These are phyloP conservation scores for Brassica napus DNA, from an alignment of 345 rosid genomes.

Conservation along the genomic window DNA sequence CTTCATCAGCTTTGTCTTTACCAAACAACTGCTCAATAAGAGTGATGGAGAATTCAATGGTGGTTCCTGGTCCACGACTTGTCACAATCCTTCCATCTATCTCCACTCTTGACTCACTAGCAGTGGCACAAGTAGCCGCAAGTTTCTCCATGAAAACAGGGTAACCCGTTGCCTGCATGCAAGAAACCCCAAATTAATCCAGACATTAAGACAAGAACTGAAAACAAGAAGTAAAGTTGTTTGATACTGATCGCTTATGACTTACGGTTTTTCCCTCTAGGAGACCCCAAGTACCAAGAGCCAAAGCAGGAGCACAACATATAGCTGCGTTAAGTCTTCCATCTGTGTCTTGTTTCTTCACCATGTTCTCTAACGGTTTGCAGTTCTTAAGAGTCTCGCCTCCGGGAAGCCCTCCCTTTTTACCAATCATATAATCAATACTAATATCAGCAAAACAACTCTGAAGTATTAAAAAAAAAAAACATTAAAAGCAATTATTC, in stretches of 20 bases:
- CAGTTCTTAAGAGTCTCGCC: constrained; percentile 51
- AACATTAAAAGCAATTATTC: neutral
- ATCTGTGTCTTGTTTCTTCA: constrained; percentile 78
- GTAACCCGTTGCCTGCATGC: constrained; percentile 78
- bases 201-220: neutral
- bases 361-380: constrained; percentile 60
- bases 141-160: constrained; percentile 88
- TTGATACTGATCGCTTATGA: neutral
- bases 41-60: constrained; percentile 80
- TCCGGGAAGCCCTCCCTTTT: too few species aligned
- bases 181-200: neutral
- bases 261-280: constrained; percentile 78
- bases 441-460: neutral
- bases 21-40: constrained; percentile 75
- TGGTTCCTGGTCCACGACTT: constrained; percentile 88
- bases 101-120: constrained; percentile 87
- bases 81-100: constrained; percentile 74
- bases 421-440: constrained; percentile 1
- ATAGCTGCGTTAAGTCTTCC: constrained; percentile 80
- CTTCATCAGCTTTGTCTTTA: constrained; percentile 71
- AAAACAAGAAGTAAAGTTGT: neutral
- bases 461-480: neutral
- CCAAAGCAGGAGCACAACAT: constrained; percentile 94
- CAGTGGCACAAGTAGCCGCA: constrained; percentile 54
- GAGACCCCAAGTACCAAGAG: constrained; percentile 84